phyloP scores from a whole-genome alignment of 257 asterid genomes.

The Nicotiana undulata region DNA sequence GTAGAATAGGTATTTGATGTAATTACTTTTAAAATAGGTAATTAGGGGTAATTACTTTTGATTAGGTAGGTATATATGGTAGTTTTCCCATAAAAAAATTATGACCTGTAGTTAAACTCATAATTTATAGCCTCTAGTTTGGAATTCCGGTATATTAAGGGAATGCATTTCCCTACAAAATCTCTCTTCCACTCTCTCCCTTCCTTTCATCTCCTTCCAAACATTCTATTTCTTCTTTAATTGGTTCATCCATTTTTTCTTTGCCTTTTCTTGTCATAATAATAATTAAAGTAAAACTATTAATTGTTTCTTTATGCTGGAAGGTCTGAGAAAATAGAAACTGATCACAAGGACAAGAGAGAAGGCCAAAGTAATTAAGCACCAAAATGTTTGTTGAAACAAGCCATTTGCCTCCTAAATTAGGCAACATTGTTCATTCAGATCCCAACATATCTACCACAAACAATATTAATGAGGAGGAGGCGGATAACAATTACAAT shows the following conservation, averaged over 20 bases:
- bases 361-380: conserved; percentile 12
- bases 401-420: conserved; percentile 28
- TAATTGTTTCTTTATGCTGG: background rate
- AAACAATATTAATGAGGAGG: conserved; percentile 26
- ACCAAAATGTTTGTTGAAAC: conserved; percentile 18
- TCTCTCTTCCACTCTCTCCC: conserved; percentile 1
- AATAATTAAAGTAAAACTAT: background rate
- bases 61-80: too few species aligned
- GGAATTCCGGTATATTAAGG: background rate
- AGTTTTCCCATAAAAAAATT: background rate
- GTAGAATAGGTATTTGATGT: too few species aligned
- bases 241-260: background rate
- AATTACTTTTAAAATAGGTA: too few species aligned
- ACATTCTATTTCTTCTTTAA: background rate
- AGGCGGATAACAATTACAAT: conserved; percentile 9
- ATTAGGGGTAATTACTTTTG: too few species aligned
- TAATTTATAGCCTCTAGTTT: background rate
- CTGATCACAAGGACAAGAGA: background rate
- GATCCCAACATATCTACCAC: conserved; percentile 36
- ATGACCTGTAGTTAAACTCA: background rate
- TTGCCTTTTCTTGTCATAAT: conserved; percentile 3
- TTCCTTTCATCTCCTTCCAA: background rate
- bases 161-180: background rate
- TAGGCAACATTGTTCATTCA: conserved; percentile 26
- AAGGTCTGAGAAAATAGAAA: background rate